Conservation (phyloP, 2,329 filamentous ascomycete species). For the Cladobotryum mycophilum region DNA sequence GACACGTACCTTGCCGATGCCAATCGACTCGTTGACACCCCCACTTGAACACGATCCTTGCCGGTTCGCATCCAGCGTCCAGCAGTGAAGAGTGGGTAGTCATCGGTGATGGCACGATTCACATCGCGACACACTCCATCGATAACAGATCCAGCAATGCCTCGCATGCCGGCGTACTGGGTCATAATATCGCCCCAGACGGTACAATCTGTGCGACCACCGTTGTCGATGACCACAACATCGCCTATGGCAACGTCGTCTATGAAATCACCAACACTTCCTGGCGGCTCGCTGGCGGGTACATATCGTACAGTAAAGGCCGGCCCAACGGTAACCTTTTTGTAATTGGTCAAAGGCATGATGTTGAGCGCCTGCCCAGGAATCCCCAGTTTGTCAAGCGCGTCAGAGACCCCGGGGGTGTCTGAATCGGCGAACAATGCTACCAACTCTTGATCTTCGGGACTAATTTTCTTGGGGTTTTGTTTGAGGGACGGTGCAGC, state of each 20-base stretch:
- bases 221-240: conserved; percentile 28
- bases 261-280: conserved; percentile 26
- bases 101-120: conserved; percentile 21
- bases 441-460: too few relatives aligned
- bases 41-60: conserved; percentile 27
- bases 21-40: conserved; percentile 23
- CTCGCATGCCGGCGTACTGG: conserved; percentile 25
- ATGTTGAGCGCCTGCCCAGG: conserved; percentile 10
- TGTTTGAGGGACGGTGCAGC: too few relatives aligned
- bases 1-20: conserved; percentile 23
- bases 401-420: too few relatives aligned
- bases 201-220: conserved; percentile 27
- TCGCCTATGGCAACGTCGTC: conserved; percentile 26
- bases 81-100: conserved; percentile 25
- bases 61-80: conserved; percentile 29
- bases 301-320: conserved; percentile 28
- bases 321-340: conserved; percentile 23
- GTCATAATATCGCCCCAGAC: conserved; percentile 33
- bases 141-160: conserved; percentile 27
- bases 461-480: too few relatives aligned
- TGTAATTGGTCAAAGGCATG: conserved; percentile 20
- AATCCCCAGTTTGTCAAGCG: too few relatives aligned
- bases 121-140: conserved; percentile 29
- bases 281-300: conserved; percentile 14
- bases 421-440: too few relatives aligned